Percentiles rank a stretch among this genome's conserved stretches.
Conservation (phyloP, 805 yeast species). For the Kregervanrija delftensis region DNA sequence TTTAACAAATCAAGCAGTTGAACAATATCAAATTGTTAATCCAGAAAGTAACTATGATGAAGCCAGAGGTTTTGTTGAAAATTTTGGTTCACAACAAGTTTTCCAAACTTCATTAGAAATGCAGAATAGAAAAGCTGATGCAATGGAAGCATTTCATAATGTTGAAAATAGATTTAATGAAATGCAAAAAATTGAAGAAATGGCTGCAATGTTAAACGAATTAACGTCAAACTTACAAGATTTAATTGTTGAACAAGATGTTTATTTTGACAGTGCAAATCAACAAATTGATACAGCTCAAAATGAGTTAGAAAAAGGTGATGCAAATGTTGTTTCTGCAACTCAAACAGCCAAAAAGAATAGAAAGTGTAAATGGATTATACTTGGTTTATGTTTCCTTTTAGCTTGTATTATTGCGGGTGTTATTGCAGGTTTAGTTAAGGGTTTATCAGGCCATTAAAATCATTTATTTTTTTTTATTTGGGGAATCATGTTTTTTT, state of each 20-base stretch:
- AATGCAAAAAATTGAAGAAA: slow-evolving; percentile 79
- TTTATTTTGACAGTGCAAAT: slow-evolving; percentile 69
- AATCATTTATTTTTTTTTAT: neutral
- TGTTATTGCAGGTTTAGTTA: slow-evolving; percentile 47
- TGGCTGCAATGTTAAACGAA: slow-evolving; percentile 87
- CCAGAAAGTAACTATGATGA: slow-evolving; percentile 78
- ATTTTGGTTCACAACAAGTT: slow-evolving; percentile 73
- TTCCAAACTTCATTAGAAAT: slow-evolving; percentile 66
- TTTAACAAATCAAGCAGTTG: slow-evolving; percentile 74
- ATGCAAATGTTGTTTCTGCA: slow-evolving; percentile 82
- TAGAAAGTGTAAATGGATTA: slow-evolving; percentile 81
- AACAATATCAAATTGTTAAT: slow-evolving; percentile 78
- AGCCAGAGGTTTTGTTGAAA: slow-evolving; percentile 74
- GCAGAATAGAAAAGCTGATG: slow-evolving; percentile 69
- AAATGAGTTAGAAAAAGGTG: slow-evolving; percentile 82
- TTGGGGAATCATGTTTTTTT: neutral
- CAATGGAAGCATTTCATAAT: slow-evolving; percentile 81
- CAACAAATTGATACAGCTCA: slow-evolving; percentile 73
- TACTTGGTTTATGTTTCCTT: slow-evolving; percentile 45
- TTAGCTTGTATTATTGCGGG: slow-evolving; percentile 39
- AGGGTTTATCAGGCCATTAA: slow-evolving; percentile 9
- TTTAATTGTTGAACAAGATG: slow-evolving; percentile 88
- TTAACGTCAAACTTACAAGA: slow-evolving; percentile 91
- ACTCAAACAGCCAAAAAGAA: slow-evolving; percentile 76
- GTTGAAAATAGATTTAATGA: slow-evolving; percentile 90